phyloP scores from a whole-genome alignment of 331 rosid genomes.

The Acacia concinna region DNA sequence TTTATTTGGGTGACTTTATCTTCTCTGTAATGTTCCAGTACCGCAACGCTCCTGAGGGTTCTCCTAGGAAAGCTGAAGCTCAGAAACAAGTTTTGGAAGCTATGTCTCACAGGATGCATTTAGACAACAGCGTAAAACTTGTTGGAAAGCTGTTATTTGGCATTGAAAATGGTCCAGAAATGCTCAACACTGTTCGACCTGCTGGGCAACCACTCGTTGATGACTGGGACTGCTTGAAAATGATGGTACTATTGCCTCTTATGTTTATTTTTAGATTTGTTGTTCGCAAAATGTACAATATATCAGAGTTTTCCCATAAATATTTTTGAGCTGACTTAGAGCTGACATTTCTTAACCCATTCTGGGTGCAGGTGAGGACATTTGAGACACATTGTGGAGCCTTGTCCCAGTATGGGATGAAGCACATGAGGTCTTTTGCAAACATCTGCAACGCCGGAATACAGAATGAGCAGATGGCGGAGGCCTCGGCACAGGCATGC shows the following conservation, averaged over 20 bases:
- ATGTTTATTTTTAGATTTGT: conserved; percentile 13
- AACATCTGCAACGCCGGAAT: conserved; percentile 91
- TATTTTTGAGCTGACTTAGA: neutral
- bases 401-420: conserved; percentile 94
- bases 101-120: conserved; percentile 84
- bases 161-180: conserved; percentile 66
- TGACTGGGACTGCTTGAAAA: conserved; percentile 85
- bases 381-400: conserved; percentile 94
- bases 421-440: conserved; percentile 93
- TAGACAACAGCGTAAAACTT: conserved; percentile 77
- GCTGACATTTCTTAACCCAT: neutral
- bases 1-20: conserved; percentile 19
- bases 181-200: conserved; percentile 56
- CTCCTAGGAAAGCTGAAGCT: conserved; percentile 67
- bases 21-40: conserved; percentile 48
- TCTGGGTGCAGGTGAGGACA: conserved; percentile 66
- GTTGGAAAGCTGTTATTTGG: conserved; percentile 83
- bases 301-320: neutral
- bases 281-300: conserved; percentile 10
- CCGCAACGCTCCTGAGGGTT: conserved; percentile 85
- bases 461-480: conserved; percentile 65
- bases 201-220: conserved; percentile 78
- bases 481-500: conserved; percentile 90
- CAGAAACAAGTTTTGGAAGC: conserved; percentile 83
- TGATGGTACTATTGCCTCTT: conserved; percentile 46